phyloP scores from a whole-genome alignment of 306 rosid species.

The Inga laurina region DNA sequence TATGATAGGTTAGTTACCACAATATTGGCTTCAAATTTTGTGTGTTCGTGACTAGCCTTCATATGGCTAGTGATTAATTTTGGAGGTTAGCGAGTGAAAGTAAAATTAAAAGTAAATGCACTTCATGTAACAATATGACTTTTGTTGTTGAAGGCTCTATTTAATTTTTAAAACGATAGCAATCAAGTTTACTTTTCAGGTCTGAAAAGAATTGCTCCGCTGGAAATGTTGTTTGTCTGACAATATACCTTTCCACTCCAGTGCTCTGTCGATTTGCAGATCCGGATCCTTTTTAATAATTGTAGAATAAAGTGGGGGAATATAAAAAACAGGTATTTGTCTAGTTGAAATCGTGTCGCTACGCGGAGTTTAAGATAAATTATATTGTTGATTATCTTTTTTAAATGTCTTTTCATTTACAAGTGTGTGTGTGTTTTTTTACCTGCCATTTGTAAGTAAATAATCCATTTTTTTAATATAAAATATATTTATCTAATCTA shows the following conservation, averaged over 20 bases:
- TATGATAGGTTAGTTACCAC: neutral
- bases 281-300: neutral
- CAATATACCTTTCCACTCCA: neutral
- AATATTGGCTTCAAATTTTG: neutral
- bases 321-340: no score
- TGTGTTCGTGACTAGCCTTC: neutral
- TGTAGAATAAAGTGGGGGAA: neutral
- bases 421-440: no score
- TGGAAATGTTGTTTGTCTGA: neutral
- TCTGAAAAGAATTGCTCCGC: neutral
- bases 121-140: neutral
- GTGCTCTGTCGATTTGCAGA: neutral
- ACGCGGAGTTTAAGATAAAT: neutral
- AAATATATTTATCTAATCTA: no score
- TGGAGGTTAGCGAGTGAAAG: neutral
- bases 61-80: neutral
- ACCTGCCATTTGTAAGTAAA: no score
- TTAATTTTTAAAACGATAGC: neutral
- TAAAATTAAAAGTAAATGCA: neutral
- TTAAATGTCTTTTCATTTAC: no score
- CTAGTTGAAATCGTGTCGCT: no score
- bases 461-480: no score
- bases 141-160: neutral
- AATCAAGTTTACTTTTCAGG: neutral
- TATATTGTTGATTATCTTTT: neutral